Conservation (phyloP, 2,329 filamentous ascomycete species). For the Penicillium sp. region DNA sequence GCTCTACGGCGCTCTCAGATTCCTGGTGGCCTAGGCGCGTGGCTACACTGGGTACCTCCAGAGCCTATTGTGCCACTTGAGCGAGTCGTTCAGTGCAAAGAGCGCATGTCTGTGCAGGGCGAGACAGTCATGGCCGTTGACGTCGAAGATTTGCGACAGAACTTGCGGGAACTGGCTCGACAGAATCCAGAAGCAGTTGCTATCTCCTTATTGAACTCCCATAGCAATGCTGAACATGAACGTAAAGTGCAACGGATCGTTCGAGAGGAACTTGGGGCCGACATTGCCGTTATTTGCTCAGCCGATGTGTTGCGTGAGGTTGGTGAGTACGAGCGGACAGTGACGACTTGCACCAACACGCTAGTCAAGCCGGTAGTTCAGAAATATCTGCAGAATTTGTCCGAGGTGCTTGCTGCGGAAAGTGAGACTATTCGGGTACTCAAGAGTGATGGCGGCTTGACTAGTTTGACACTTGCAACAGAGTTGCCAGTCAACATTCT, state of each 20-base stretch:
- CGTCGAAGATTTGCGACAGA: conserved; percentile 38
- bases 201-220: conserved; percentile 50
- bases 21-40: conserved; percentile 52
- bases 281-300: conserved; percentile 48
- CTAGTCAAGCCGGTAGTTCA: conserved; percentile 51
- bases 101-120: conserved; percentile 47
- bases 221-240: conserved; percentile 48
- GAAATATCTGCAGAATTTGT: conserved; percentile 45
- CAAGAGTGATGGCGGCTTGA: conserved; percentile 52
- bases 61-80: conserved; percentile 52
- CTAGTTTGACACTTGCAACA: conserved; percentile 46
- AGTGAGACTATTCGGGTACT: conserved; percentile 50
- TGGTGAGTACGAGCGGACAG: conserved; percentile 52
- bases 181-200: conserved; percentile 48
- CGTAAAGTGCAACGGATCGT: conserved; percentile 40
- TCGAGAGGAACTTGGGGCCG: conserved; percentile 44
- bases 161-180: conserved; percentile 40
- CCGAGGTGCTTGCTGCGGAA: conserved; percentile 41
- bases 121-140: conserved; percentile 44
- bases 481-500: conserved; percentile 51
- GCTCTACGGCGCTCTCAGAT: conserved; percentile 51
- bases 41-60: conserved; percentile 51
- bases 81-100: conserved; percentile 47
- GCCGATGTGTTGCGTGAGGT: conserved; percentile 49
- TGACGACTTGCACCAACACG: conserved; percentile 50